Evolutionary conservation across 805 yeast genomes (phyloP), one percentile per base, ranked within the genome.

Genomic region (Wilhelminamyces savonicus): DNA sequence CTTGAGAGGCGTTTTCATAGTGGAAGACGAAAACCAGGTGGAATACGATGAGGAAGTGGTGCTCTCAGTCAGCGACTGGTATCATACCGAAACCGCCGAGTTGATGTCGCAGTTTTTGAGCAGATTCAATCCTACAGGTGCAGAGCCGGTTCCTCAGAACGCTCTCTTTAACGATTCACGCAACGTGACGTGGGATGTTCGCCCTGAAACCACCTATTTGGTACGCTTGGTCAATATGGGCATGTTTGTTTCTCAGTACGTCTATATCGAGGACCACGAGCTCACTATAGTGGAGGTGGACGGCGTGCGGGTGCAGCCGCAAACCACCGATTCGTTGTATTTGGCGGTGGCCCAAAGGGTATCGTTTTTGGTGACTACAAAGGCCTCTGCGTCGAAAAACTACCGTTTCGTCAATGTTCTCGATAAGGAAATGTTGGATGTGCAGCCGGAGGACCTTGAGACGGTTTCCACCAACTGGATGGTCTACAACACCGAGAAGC

Each of bases 281-380:
- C 46, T 65, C 26, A 54, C 54, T 22, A 48, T 65, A 21, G 69
- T 65, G 23, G 71, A 64, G 40, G 59, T 60, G 11, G 71, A 65
- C 41, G 71, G 71, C 27, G 70, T 76, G 13, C 76, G 66, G 33
- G 77, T 77, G 16, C 66, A 78, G 37, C 83, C 83, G 3, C 61
- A 64, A 27, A 60, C 54, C 2, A 71, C 80, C 4, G 67, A 73
- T 18, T 61, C 74, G 50, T 40, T 81, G 18, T 79, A 81, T 46
- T 45, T 82, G 22, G 69, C 90, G 1, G 86, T 82, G 13, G 96
- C 90, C 7, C 96, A 88, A 59, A 66, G 97, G 48, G 74, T 81
- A 49, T 68, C 84, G 23, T 80, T 84, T 2, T 57, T 85, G 38
- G 57, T 86, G 12, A 69, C 66, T 22, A 71, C 92, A 6, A 76